These are phyloP conservation scores for Magnolia sinica DNA, from an alignment of 164 flowering plant genomes.

Conservation along the genomic window DNA sequence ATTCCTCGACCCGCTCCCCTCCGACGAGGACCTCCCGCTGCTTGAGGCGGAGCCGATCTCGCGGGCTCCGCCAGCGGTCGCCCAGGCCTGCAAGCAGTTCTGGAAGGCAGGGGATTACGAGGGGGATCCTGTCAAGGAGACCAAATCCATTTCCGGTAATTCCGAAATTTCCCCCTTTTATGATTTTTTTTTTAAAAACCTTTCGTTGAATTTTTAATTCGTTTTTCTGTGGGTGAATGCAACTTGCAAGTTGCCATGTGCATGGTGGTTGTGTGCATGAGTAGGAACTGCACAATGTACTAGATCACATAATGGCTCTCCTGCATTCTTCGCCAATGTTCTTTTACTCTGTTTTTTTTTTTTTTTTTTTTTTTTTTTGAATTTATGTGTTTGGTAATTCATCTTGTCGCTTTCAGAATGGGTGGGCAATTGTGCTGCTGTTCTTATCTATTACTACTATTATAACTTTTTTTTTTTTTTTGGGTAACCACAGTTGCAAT, in stretches of 20 bases:
- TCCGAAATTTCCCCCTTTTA: no score
- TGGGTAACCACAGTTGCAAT: no score
- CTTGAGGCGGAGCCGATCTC: slow-evolving; percentile 12
- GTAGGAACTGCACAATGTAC: background rate
- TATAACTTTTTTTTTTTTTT: no score
- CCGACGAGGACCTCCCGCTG: slow-evolving; percentile 12
- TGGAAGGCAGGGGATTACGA: slow-evolving; percentile 97
- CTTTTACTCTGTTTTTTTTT: background rate
- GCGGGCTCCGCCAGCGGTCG: background rate
- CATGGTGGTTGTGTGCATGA: no score
- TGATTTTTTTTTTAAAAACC: background rate
- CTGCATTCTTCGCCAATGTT: background rate
- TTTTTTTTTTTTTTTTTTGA: no score
- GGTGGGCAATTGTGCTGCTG: no score
- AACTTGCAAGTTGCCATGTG: background rate
- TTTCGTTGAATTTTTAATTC: background rate
- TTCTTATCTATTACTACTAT: no score
- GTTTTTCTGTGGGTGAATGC: background rate
- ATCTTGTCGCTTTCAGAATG: no score
- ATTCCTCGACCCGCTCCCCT: slow-evolving; percentile 25
- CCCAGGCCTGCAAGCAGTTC: slow-evolving; percentile 50
- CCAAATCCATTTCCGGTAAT: slow-evolving; percentile 14
- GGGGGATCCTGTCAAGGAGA: slow-evolving; percentile 30
- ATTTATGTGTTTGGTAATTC: no score
- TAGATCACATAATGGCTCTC: background rate